phyloP scores from a whole-genome alignment of 73 alveolate genomes.

The Stentor roeselii region DNA sequence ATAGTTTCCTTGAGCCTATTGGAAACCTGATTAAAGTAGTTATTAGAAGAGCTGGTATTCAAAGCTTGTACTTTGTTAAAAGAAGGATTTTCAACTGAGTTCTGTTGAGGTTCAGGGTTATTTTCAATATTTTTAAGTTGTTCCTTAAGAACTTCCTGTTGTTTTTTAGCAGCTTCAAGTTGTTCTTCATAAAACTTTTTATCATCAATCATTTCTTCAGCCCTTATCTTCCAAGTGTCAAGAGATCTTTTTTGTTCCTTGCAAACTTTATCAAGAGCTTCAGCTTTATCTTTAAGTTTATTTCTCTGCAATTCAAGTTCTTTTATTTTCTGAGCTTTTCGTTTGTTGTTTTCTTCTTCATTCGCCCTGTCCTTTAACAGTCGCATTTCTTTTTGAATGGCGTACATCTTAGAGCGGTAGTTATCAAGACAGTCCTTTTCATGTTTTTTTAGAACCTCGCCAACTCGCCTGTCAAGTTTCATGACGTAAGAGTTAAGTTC shows the following conservation, averaged over 20 bases:
- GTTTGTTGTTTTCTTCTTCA: background rate
- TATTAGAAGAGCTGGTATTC: background rate
- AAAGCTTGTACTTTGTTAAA: background rate
- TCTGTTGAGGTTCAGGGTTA: background rate
- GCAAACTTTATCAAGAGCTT: background rate
- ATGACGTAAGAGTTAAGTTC: background rate
- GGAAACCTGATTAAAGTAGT: background rate
- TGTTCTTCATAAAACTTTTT: slow-evolving; percentile 12
- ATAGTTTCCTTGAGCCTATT: background rate
- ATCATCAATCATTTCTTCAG: slow-evolving; percentile 25
- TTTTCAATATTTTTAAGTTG: slow-evolving; percentile 5
- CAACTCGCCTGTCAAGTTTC: background rate
- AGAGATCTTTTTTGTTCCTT: slow-evolving; percentile 13
- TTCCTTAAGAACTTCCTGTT: background rate
- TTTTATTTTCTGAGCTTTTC: slow-evolving; percentile 11
- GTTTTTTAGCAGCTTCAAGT: background rate
- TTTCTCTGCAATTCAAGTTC: background rate
- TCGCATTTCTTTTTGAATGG: slow-evolving; percentile 24
- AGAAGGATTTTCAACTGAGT: too few relatives aligned
- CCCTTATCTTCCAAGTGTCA: background rate
- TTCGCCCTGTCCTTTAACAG: slow-evolving; percentile 7
- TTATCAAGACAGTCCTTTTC: slow-evolving; percentile 5
- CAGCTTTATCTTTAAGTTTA: slow-evolving; percentile 18
- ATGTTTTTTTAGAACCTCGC: slow-evolving; percentile 24
- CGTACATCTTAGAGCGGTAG: background rate